These are phyloP conservation scores for Tillandsia leiboldiana DNA, from an alignment of 176 grass and related monocot species.

Conservation along the genomic window DNA sequence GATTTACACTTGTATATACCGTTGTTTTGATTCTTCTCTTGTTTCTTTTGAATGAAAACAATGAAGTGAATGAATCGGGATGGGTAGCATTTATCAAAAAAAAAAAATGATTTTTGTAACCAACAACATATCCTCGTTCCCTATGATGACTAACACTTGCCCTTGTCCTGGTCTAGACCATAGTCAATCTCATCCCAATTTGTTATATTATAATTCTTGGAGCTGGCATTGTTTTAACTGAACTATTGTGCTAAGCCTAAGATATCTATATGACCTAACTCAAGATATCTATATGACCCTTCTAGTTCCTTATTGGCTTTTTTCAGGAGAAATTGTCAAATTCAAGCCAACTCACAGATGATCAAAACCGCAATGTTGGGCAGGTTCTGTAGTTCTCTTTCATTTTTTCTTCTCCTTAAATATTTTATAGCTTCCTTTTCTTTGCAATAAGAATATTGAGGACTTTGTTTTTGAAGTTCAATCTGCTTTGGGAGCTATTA, in stretches of 20 bases:
- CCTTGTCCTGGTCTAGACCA: too few species aligned
- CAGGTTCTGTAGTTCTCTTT: constrained; percentile 28
- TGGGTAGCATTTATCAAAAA: too few species aligned
- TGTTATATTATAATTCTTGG: neutral
- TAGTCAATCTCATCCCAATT: neutral
- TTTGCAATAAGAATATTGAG: too few species aligned
- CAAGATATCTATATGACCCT: constrained; percentile 10
- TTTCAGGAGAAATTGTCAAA: constrained; percentile 52
- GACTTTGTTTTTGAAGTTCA: too few species aligned
- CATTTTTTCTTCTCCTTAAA: neutral
- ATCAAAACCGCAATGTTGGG: constrained; percentile 47
- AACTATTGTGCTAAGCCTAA: neutral
- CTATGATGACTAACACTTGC: neutral
- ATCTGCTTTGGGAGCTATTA: neutral
- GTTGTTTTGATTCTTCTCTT: too few species aligned
- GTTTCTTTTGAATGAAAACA: too few species aligned
- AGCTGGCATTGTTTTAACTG: neutral
- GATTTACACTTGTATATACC: too few species aligned
- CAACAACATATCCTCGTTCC: neutral
- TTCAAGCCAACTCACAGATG: constrained; percentile 31
- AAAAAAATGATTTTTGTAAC: too few species aligned
- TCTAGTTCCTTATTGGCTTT: constrained; percentile 18
- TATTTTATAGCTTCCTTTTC: neutral
- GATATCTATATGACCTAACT: constrained; percentile 9
- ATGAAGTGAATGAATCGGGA: too few species aligned